A percentile compares a stretch with the other conserved stretches of the same genome.
These are phyloP conservation scores for Ogataea nakhonphanomensis DNA, from an alignment of 805 yeast species.

Conservation along the genomic window DNA sequence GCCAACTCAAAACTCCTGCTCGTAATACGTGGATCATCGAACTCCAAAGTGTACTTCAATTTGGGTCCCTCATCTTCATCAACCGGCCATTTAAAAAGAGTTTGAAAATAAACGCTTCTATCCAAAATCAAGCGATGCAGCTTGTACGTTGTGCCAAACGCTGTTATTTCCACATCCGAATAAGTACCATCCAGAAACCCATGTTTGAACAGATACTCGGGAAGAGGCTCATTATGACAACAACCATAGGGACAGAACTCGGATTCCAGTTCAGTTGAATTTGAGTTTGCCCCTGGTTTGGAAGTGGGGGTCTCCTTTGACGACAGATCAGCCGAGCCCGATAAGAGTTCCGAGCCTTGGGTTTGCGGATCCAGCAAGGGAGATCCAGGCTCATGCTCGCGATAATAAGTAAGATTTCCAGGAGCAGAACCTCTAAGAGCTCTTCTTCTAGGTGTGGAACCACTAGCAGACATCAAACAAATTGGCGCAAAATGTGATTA, in stretches of 20 bases:
- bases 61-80: slow-evolving; percentile 5
- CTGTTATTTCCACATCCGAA: slow-evolving; percentile 45
- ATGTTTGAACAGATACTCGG: slow-evolving; percentile 34
- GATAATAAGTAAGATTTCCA: slow-evolving; percentile 19
- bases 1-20: slow-evolving; percentile 48
- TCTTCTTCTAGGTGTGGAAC: slow-evolving; percentile 14
- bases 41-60: slow-evolving; percentile 29
- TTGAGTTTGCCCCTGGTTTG: not conserved
- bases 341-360: slow-evolving; percentile 6
- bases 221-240: slow-evolving; percentile 20
- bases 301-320: slow-evolving; percentile 7
- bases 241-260: slow-evolving; percentile 28
- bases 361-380: slow-evolving; percentile 4
- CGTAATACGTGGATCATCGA: slow-evolving; percentile 41
- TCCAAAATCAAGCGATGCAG: slow-evolving; percentile 45
- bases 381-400: slow-evolving; percentile 10
- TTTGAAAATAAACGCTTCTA: slow-evolving; percentile 45
- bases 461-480: slow-evolving; percentile 15
- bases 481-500: slow-evolving; percentile 4
- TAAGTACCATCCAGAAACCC: slow-evolving; percentile 46
- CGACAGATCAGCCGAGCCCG: slow-evolving; percentile 12
- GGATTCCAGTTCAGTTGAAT: slow-evolving; percentile 6
- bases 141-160: slow-evolving; percentile 43
- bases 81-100: slow-evolving; percentile 43
- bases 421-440: slow-evolving; percentile 21